Conservation (phyloP, 2,329 filamentous ascomycete species). For the Penicillium aurantiogriseum region DNA sequence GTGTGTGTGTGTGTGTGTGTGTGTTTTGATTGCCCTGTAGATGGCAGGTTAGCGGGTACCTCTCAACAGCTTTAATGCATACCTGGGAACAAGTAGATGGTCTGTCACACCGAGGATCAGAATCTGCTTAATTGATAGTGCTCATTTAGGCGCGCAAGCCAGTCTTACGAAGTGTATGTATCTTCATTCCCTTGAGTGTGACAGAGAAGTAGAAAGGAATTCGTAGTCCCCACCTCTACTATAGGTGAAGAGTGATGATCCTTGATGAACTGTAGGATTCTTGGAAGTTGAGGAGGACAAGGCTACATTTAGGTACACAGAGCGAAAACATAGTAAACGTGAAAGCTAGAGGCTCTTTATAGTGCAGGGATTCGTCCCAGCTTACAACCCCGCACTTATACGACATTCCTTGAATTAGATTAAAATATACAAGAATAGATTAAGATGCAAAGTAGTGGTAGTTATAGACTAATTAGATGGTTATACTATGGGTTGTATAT, state of each 20-base stretch:
- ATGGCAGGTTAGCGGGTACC: not conserved
- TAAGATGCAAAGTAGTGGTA: not conserved
- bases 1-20: not conserved
- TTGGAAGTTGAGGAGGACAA: not conserved
- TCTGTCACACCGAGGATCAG: conserved; percentile 5
- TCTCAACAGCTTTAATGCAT: not conserved
- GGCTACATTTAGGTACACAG: not conserved
- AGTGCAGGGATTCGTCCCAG: not conserved
- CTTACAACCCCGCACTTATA: not conserved
- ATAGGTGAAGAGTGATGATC: not conserved
- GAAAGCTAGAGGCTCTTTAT: not conserved
- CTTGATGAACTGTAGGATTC: too few species aligned
- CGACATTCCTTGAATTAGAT: not conserved
- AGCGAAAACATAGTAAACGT: not conserved
- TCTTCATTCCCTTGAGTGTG: conserved; percentile 10
- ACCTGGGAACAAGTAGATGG: too few species aligned
- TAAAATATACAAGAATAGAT: not conserved
- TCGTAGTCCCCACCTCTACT: not conserved
- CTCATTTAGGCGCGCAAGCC: conserved; percentile 12
- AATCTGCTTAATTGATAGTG: conserved; percentile 20
- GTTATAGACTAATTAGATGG: not conserved
- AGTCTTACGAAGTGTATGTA: conserved; percentile 15
- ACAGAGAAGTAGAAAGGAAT: not conserved
- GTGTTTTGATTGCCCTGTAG: not conserved
- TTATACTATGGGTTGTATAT: not conserved